Evolutionary conservation across 108 stramenopile species (phyloP), one percentile per base, ranked within the genome.

Genomic region (Bacterosira constricta): DNA sequence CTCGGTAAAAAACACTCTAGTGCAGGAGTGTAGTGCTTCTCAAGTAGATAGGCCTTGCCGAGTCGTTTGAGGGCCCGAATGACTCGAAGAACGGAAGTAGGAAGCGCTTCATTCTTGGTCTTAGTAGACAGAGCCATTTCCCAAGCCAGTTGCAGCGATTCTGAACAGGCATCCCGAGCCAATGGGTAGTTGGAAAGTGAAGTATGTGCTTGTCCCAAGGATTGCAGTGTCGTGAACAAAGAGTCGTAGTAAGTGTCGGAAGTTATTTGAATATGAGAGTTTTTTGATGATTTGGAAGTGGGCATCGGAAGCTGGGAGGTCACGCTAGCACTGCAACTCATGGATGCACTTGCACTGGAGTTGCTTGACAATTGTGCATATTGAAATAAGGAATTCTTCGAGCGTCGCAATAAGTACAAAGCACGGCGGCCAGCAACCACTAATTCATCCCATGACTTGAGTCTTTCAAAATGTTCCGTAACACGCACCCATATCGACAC

Each of bases 91-190:
- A 58, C 30, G 26, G 67, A 61, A 8, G 34, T 17, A 44, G 44
- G 18, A 38, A 68, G 42, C 18, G 52, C 37, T 53, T 60, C 55
- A 25, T 64, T 36, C 27, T 51, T 59, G 31, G 58, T 10, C 15
- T 61, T 47, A n/a, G 58, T 61, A 27, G 75, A 54, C 2, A 76
- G 32, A 8, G 75, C 75, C 18, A 76, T 76, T 29, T 76, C 66
- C 75, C 75, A 76, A 44, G 58, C 59, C 4, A 67, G 52, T 57
- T 76, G 66, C 21, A 76, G 60, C n/a, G 75, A 61, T 76, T 76
- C 75, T 30, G 49, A 17, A 32, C 66, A 76, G 10, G 75, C 75
- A 11, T 51, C 45, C 27, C 45, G 59, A 10, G 75, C 75, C 26
- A 76, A 52, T 42, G 25, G 58, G 27, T 77, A 63, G 32, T 63